These are phyloP conservation scores for Silene conica DNA, from an alignment of 148 eudicot species.

Conservation along the genomic window DNA sequence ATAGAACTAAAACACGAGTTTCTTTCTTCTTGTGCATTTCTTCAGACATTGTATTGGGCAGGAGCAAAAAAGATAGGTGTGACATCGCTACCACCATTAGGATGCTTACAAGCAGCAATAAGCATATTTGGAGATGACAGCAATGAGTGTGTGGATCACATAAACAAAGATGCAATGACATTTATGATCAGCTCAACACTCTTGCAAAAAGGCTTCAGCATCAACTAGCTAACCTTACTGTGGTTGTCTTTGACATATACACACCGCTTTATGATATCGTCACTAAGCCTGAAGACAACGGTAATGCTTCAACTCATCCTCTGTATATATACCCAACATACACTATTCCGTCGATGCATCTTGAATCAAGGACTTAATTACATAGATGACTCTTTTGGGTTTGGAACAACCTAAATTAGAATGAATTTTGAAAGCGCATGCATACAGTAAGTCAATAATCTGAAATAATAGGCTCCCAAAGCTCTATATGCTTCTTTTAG, in stretches of 20 bases:
- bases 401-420: too few species aligned
- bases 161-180: constrained; percentile 46
- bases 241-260: too few species aligned
- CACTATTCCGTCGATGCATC: too few species aligned
- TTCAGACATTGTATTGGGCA: constrained; percentile 44
- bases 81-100: constrained; percentile 55
- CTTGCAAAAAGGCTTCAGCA: constrained; percentile 41
- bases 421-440: too few species aligned
- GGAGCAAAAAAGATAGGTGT: constrained; percentile 69
- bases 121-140: constrained; percentile 48
- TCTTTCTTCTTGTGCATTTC: too few species aligned
- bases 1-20: too few species aligned
- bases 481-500: too few species aligned
- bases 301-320: constrained; percentile 22
- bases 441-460: too few species aligned
- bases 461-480: too few species aligned
- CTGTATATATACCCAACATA: too few species aligned
- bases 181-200: constrained; percentile 51
- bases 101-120: constrained; percentile 65
- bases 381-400: too few species aligned
- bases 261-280: constrained; percentile 44
- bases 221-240: constrained; percentile 41
- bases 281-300: constrained; percentile 46
- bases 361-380: too few species aligned
- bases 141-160: constrained; percentile 43